A percentile compares a stretch with the other conserved stretches of the same genome.
These are phyloP conservation scores for Jackrogersella minutella DNA, from an alignment of 495 filamentous ascomycete species.

Conservation along the genomic window DNA sequence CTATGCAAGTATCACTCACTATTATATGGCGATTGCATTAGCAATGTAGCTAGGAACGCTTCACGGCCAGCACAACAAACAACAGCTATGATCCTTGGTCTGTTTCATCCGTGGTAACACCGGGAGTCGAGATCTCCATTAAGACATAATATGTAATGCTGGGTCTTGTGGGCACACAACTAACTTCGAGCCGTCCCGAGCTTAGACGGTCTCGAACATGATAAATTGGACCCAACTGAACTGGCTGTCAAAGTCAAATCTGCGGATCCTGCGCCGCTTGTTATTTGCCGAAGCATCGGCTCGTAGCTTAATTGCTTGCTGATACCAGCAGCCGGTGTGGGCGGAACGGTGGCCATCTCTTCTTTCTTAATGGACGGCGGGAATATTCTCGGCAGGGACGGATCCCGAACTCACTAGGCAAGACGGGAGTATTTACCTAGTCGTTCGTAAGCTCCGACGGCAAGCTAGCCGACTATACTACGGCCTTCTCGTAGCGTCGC, in stretches of 20 bases:
- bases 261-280: conserved; percentile 15
- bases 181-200: conserved; percentile 37
- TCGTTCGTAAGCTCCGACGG: neutral
- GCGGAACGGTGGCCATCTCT: conserved; percentile 1
- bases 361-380: neutral
- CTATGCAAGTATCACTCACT: conserved; percentile 11
- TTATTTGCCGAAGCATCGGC: conserved; percentile 12
- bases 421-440: conserved; percentile 7
- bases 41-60: conserved; percentile 12
- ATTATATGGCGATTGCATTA: conserved; percentile 7
- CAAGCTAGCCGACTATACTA: conserved; percentile 1
- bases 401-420: neutral
- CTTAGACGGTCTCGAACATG: conserved; percentile 14
- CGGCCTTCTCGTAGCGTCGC: conserved; percentile 4
- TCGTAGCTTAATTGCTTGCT: conserved; percentile 20
- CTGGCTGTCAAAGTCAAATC: conserved; percentile 9
- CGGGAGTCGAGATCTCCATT: conserved; percentile 18
- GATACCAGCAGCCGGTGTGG: conserved; percentile 5
- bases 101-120: conserved; percentile 19
- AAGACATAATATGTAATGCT: conserved; percentile 26
- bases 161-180: conserved; percentile 27
- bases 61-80: neutral
- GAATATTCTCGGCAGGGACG: conserved; percentile 10
- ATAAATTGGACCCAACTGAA: conserved; percentile 15
- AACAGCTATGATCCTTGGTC: conserved; percentile 30